These are phyloP conservation scores for Petunia secreta DNA, from an alignment of 257 asterid genomes.

Conservation along the genomic window DNA sequence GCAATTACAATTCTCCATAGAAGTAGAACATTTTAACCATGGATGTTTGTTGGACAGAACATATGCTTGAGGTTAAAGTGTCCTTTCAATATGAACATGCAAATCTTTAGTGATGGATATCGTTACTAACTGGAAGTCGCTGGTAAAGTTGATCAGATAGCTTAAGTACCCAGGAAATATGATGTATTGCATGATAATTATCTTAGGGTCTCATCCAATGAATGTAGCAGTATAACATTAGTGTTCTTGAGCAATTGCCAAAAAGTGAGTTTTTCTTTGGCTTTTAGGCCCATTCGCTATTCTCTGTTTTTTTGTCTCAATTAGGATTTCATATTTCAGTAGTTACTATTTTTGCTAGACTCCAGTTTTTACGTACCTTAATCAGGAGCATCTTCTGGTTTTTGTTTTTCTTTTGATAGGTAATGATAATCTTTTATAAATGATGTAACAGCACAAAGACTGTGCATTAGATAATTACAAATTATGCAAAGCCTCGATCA, in stretches of 20 bases:
- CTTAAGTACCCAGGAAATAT: neutral
- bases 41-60: neutral
- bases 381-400: neutral
- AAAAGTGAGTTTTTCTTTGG: neutral
- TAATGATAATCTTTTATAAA: too few species aligned
- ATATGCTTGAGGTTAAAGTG: neutral
- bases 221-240: neutral
- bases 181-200: slow-evolving; percentile 9
- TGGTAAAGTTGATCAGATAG: neutral
- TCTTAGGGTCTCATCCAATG: neutral
- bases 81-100: slow-evolving; percentile 6
- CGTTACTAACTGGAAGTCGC: slow-evolving; percentile 11
- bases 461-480: too few species aligned
- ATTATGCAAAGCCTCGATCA: too few species aligned
- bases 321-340: slow-evolving; percentile 9
- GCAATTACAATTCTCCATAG: too few species aligned
- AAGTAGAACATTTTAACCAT: slow-evolving; percentile 15
- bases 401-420: neutral
- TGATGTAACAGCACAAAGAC: too few species aligned
- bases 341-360: neutral
- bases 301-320: neutral
- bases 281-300: neutral
- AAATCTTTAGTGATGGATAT: neutral
- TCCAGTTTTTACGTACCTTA: neutral
- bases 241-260: neutral